Conservation (phyloP, 1,284 basidiomycete genomes). For the Sphaerobolus stellatus region DNA sequence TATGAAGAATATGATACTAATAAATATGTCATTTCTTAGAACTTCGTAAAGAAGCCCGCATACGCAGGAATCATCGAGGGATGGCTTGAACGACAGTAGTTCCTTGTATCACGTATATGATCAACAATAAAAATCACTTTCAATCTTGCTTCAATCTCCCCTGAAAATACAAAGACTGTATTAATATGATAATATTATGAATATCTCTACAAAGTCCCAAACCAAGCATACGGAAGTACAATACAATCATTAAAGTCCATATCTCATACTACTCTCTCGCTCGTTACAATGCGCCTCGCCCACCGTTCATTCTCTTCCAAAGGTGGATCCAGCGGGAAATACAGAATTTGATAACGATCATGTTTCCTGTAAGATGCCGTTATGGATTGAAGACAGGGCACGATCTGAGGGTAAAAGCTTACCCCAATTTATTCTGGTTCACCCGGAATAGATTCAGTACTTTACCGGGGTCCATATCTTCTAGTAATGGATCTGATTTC, state of each 20-base stretch:
- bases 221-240: no score
- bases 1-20: not conserved
- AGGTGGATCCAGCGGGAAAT: conserved; percentile 63
- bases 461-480: conserved; percentile 25
- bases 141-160: no score
- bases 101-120: no score
- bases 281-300: conserved; percentile 52
- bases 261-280: no score
- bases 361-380: conserved; percentile 40
- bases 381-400: conserved; percentile 22
- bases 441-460: conserved; percentile 53
- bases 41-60: conserved; percentile 40
- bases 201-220: no score
- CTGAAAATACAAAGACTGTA: no score
- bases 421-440: conserved; percentile 25
- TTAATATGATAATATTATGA: no score
- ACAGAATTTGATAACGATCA: conserved; percentile 66
- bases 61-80: conserved; percentile 42
- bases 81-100: no score
- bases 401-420: conserved; percentile 12
- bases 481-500: conserved; percentile 32
- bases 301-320: conserved; percentile 50
- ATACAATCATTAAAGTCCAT: no score
- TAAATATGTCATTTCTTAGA: conserved; percentile 21
- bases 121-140: no score